A percentile compares a stretch with the other conserved stretches of the same genome.
Conservation (phyloP, 148 eudicot species). For the Chenopodium album region DNA sequence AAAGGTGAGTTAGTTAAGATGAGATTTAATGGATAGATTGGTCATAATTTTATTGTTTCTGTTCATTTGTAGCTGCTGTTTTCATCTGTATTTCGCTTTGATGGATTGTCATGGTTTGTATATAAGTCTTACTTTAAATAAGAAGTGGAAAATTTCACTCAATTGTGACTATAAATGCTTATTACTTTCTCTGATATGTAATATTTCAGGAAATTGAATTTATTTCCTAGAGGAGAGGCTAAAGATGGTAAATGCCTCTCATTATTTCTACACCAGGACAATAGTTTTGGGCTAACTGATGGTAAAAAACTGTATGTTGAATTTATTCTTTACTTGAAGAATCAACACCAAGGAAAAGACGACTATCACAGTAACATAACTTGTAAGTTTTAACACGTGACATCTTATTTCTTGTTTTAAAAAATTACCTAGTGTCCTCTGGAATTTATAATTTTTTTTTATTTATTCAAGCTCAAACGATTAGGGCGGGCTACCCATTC, state of each 20-base stretch:
- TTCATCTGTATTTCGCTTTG: neutral
- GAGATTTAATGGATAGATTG: too few species aligned
- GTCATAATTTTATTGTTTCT: too few species aligned
- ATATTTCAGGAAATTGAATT: neutral
- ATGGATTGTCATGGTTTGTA: slow-evolving; percentile 1
- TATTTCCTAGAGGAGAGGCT: neutral
- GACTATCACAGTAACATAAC: neutral
- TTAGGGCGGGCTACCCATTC: neutral
- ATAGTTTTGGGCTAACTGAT: neutral
- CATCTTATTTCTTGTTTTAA: too few species aligned
- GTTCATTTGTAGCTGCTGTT: too few species aligned
- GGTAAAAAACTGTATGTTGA: neutral
- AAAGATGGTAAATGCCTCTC: neutral
- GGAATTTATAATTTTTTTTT: neutral
- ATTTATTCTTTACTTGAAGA: neutral
- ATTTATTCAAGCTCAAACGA: neutral
- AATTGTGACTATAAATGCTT: neutral
- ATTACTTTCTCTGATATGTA: too few species aligned
- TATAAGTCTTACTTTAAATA: too few species aligned
- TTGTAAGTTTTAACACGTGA: too few species aligned
- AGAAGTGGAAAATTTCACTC: neutral
- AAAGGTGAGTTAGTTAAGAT: too few species aligned
- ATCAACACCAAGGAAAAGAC: neutral
- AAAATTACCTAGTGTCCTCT: neutral
- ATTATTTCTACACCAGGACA: neutral